Evolutionary conservation across 2,329 filamentous ascomycete species (phyloP).

Genomic region (Paraconiothyrium sp.): DNA sequence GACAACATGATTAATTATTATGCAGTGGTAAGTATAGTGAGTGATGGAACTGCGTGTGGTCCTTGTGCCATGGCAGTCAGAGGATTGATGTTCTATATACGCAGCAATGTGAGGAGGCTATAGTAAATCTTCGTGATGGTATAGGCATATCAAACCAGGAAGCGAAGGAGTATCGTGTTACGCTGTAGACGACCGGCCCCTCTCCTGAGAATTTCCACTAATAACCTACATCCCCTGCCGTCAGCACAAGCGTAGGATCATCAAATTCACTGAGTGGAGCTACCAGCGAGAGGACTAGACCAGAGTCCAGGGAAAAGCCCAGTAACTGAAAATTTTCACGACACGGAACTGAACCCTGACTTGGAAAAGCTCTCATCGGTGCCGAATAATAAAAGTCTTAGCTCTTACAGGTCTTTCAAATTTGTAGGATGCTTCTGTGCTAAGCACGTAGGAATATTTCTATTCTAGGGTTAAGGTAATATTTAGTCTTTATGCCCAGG

Average conservation of each 20-base stretch:
- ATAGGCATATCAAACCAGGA: background rate
- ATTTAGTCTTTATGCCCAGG: too few species aligned
- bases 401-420: background rate
- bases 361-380: background rate
- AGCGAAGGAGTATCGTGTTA: conserved; percentile 24
- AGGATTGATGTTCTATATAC: conserved; percentile 6
- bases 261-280: background rate
- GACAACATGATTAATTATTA: conserved; percentile 13
- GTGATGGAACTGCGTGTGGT: background rate
- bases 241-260: background rate
- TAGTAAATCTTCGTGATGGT: too few species aligned
- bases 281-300: background rate
- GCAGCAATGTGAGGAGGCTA: background rate
- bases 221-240: background rate
- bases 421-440: background rate
- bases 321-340: background rate
- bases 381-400: background rate
- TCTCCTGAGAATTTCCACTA: background rate
- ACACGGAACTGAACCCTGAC: background rate
- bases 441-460: background rate
- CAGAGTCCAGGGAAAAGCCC: background rate
- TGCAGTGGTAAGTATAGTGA: background rate
- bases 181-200: conserved; percentile 21
- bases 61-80: background rate
- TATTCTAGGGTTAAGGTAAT: background rate